These are phyloP conservation scores for Chenopodium quinoa DNA, from an alignment of 148 eudicot species.

Conservation along the genomic window DNA sequence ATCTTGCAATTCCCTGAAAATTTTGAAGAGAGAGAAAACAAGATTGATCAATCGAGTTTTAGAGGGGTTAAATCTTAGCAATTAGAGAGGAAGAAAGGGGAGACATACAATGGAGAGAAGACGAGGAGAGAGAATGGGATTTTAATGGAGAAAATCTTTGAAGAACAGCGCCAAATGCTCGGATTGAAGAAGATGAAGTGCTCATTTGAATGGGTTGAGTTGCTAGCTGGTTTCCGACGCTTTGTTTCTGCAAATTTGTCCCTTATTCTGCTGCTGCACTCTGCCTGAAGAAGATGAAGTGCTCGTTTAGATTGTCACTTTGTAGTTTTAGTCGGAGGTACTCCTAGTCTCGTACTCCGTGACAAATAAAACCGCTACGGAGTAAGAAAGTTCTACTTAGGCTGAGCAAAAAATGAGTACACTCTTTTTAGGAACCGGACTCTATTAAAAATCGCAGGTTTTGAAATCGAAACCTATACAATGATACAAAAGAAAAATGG, in stretches of 20 bases:
- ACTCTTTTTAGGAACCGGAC: too few relatives aligned
- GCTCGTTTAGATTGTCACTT: too few relatives aligned
- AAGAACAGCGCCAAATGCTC: conserved; percentile 39
- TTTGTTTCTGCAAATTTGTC: not conserved
- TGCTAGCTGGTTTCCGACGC: not conserved
- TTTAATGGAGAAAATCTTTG: conserved; percentile 27
- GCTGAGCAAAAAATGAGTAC: too few relatives aligned
- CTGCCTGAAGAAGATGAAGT: not conserved
- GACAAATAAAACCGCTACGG: too few relatives aligned
- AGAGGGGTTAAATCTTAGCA: not conserved
- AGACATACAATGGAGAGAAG: conserved; percentile 29
- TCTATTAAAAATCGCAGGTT: too few relatives aligned
- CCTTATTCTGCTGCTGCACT: not conserved
- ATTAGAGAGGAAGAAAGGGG: not conserved
- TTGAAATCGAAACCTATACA: too few relatives aligned
- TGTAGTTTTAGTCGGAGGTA: too few relatives aligned
- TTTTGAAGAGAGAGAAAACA: not conserved
- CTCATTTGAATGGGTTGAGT: conserved; percentile 12
- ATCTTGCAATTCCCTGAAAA: conserved; percentile 39
- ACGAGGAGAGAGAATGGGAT: conserved; percentile 9
- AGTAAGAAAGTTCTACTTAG: too few relatives aligned
- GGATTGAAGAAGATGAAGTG: conserved; percentile 34
- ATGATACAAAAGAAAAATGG: too few relatives aligned
- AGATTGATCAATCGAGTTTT: conserved; percentile 1
- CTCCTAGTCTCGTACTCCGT: too few relatives aligned